Base-by-base conservation (phyloP, 805 yeast genomes). In the Sungouiella blattae region DNA sequence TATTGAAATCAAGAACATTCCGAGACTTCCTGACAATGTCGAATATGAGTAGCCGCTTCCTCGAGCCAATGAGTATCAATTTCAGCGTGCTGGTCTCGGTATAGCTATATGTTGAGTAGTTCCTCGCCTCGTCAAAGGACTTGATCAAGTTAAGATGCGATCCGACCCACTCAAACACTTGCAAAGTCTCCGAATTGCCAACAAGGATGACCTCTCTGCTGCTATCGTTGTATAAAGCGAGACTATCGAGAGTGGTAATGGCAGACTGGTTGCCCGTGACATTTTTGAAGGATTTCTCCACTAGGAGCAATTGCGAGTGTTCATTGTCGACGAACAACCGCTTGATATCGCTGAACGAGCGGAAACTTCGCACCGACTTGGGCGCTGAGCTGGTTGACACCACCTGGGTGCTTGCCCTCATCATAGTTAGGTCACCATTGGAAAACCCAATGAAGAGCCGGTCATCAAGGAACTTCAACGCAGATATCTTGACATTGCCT, bases 371-470 rank as follows among this genome's bases (percentile, higher is more conserved):
- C 20, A 37, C 17, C 16, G 45, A 39, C 14, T 37, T 40, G n/a
- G 46, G 39, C 14, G 33, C 42, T 2, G 44, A 20, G 7, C 28
- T 33, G 13, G 22, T 40, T 4, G 39, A 36, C 18, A 46, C 49
- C 12, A 33, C 27, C 16, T 43, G 36, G 1, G 47, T 28, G 27
- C 44, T 49, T 8, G 44, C 46, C 24, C 49, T 41, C 38, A 54
- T 55, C 22, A 62, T 46, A 9, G 50, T 30, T 18, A 66, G 42
- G 42, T 63, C 69, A 5, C 71, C 71, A 45, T 61, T 62, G 33
- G 47, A 30, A 17, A 58, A 50, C 4, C 71, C 73, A 4, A 60
- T 49, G 30, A 47, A 64, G 6, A 63, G 33, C 30, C 44, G 46
- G 6, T 41, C 39, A 13, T 44, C 39, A 25, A 42, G 30, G 29